These are phyloP conservation scores for Micractinium conductrix DNA, from an alignment of 139 green algal species.

Conservation along the genomic window DNA sequence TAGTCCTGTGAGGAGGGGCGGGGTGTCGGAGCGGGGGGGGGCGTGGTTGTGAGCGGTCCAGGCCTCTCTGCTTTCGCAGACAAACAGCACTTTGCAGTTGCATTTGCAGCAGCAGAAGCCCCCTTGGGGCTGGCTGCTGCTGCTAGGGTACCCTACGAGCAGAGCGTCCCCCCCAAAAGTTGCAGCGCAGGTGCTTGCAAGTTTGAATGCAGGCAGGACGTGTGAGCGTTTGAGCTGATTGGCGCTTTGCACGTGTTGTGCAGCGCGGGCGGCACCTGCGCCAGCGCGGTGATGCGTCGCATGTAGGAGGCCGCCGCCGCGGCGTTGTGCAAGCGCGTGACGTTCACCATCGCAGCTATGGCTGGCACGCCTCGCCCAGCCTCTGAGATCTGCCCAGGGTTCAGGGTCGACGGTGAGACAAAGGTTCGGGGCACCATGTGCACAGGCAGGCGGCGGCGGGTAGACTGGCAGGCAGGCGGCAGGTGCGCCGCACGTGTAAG, in stretches of 20 bases:
- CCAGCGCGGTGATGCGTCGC: constrained; percentile 30
- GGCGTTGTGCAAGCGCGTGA: constrained; percentile 37
- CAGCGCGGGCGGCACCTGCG: background rate
- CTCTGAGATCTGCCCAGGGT: constrained; percentile 22
- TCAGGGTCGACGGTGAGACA: background rate
- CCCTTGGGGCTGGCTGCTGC: too few species aligned
- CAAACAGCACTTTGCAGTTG: background rate
- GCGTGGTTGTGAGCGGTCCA: background rate
- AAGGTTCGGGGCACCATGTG: background rate
- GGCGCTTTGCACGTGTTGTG: too few species aligned
- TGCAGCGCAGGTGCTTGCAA: background rate
- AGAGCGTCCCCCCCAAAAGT: background rate
- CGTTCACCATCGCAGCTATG: constrained; percentile 37
- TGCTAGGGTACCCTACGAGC: background rate
- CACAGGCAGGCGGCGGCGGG: too few species aligned
- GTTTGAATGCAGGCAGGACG: too few species aligned
- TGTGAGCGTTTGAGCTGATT: too few species aligned
- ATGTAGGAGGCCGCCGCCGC: constrained; percentile 25
- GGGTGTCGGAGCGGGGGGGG: background rate
- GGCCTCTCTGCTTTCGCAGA: too few species aligned
- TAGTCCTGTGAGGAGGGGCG: constrained; percentile 18
- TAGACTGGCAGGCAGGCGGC: too few species aligned
- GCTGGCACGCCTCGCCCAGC: constrained; percentile 11
- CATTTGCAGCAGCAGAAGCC: background rate
- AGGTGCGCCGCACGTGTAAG: too few species aligned